Base-by-base conservation (phyloP, 768 basidiomycete genomes). In the Boletus rex-veris region DNA sequence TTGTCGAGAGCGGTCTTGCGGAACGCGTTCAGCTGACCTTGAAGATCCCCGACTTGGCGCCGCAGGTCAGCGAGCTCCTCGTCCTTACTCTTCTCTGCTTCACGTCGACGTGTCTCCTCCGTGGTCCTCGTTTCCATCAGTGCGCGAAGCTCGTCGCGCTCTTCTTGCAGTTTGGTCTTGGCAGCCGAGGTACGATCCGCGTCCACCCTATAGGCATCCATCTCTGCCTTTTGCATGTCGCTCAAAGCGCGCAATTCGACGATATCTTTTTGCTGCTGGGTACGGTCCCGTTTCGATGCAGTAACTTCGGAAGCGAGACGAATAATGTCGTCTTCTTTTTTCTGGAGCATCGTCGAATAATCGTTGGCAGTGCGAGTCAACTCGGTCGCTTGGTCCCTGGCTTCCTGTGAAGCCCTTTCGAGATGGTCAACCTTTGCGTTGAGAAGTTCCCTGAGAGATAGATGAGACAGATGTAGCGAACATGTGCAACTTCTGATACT, bases 61-160 rank as follows among this genome's bases (percentile, higher is more conserved):
- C 94, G 85, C 7, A 99, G 76, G 30, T 84, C 78, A 0, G 72
- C 68, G 11, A 98, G 82, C 69, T 99, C 96, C 42, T 82, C 77
- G 59, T 98, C 94, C 62, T 86, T 91, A 71, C 88, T 88, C 70
- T 85, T 86, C 67, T 93, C 91, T 1, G 85, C 92, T 65, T 97
- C 90, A 33, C 79, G 80, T 16, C 90, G 82, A 30, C 86, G 85
- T 9, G 82, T 87, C 63, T 93, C 94, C 68, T 98, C 94, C 24
- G 84, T 86, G 0, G 86, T 81, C 69, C 93, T 97, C 1, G 90
- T 88, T 43, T 86, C 85, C 74, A 97, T 81, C 14, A 90, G 73
- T n/a, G 81, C 74, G 7, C 94, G 86, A 8, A 98, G 77, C 56
- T 91, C 88, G 62, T 96, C 94, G 11, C 97, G 75, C 69, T 97